Percentiles rank a stretch among this genome's conserved stretches.
Conservation (phyloP, 2,329 filamentous ascomycete species). For the Colletotrichum caudatum region DNA sequence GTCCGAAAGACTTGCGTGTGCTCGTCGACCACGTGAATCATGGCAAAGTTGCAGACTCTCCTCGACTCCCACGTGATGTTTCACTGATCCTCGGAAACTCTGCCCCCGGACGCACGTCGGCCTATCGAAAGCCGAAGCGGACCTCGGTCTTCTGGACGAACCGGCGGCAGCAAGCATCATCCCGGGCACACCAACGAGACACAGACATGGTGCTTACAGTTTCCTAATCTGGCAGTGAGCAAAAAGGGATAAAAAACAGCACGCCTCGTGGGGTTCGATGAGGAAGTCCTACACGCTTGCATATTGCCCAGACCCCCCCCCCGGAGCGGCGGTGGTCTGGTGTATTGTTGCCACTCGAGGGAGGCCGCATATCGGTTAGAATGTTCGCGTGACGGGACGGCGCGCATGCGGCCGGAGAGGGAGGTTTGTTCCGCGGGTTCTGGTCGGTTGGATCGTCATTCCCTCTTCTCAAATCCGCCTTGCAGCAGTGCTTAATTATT, state of each 20-base stretch:
- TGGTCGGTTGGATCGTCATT: not conserved
- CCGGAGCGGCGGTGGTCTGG: not conserved
- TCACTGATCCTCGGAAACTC: not conserved
- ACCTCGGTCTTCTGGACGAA: not conserved
- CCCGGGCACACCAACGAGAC: not conserved
- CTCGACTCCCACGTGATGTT: not conserved
- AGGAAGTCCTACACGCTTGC: slow-evolving; percentile 28
- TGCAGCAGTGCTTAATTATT: not conserved
- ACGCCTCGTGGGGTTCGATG: not conserved
- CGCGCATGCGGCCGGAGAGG: not conserved
- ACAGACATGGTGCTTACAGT: not conserved
- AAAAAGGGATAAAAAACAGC: not conserved
- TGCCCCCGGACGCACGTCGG: not conserved
- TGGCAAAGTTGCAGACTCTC: too few relatives aligned
- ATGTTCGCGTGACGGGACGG: not conserved
- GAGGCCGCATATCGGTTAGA: slow-evolving; percentile 9
- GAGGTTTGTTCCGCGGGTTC: not conserved
- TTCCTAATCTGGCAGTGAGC: slow-evolving; percentile 4
- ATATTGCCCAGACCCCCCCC: not conserved
- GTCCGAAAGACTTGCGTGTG: too few relatives aligned
- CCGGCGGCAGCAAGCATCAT: slow-evolving; percentile 2
- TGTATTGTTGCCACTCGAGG: not conserved
- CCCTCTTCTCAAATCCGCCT: not conserved
- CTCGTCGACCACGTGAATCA: not conserved
- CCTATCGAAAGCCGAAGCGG: not conserved